Conservation (phyloP, 345 rosid genomes). For the Gossypium arboreum region DNA sequence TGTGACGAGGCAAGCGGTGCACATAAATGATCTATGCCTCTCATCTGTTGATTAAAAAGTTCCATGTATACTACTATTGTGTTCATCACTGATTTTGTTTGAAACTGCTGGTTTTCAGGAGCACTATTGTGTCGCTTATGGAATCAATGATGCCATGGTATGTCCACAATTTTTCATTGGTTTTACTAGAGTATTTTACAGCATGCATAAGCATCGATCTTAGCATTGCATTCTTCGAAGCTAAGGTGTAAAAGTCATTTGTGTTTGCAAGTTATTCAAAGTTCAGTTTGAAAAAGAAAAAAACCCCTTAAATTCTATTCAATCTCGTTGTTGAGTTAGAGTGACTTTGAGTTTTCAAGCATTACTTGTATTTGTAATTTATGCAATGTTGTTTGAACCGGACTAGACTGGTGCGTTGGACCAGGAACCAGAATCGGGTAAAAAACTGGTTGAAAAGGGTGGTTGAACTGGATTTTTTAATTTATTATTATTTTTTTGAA, state of each 20-base stretch:
- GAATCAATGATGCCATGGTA: conserved; percentile 87
- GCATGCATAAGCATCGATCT: background rate
- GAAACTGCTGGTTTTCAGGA: conserved; percentile 50
- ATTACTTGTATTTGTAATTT: too few species aligned
- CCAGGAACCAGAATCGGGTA: too few species aligned
- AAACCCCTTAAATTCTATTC: background rate
- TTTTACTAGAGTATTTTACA: conserved; percentile 4
- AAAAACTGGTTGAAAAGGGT: too few species aligned
- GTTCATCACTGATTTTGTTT: background rate
- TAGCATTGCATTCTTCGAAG: background rate
- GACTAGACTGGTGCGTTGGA: too few species aligned
- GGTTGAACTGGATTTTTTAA: too few species aligned
- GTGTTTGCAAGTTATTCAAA: background rate
- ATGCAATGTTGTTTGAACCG: too few species aligned
- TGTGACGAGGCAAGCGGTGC: conserved; percentile 6
- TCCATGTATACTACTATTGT: background rate
- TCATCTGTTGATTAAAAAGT: background rate
- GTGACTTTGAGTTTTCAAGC: background rate
- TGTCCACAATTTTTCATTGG: conserved; percentile 21
- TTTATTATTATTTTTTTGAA: too few species aligned
- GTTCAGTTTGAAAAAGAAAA: background rate
- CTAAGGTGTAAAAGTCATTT: background rate
- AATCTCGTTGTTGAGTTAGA: background rate
- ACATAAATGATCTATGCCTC: conserved; percentile 12
- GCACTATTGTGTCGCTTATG: conserved; percentile 79